Base-by-base conservation (phyloP, 176 grass and related monocot genomes). In the Eleusine indica region DNA sequence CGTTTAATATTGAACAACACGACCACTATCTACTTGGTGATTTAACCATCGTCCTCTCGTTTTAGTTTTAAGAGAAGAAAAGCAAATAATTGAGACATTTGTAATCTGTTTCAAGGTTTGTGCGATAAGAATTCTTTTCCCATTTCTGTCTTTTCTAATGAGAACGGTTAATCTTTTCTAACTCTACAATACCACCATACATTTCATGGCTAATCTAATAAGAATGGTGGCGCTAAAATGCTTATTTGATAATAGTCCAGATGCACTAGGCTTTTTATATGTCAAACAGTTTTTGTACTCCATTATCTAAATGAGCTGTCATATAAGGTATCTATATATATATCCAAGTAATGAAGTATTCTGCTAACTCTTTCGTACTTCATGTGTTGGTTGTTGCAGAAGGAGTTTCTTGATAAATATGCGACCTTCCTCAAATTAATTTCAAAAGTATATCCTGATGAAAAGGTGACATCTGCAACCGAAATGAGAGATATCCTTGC, bases 381-480 rank as follows among this genome's bases (percentile, higher is more conserved):
- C 1, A 68, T 73, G 15, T 7, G 10, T 73, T 15, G 11, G 15
- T 29, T 44, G 67, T 90, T 85, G 82, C 93, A 98, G 96, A 98
- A 95, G 77, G 93, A 95, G 90, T 98, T 98, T 83, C 85, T 98
- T 21, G 91, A 95, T 6, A 98, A 98, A 77, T 98, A 98, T 65
- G 57, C 83, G 57, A 98, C 91, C 51, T 98, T 98, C 29, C 74
- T 95, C 8, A 87, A 93, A 74, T 83, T 98, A 75, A 90, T 98
- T 56, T 75, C 81, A 13, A 95, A 90, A 88, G 93, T 98, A 93
- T 98, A 98, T 82, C 93, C 91, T 60, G 94, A 67, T 49, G 96
- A 98, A 86, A 90, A 85, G 18, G 76, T 98, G 44, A 85, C 69
- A 71, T 90, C 93, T 6, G 89, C 84, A 25, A 60, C 73, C 16